Evolutionary conservation across 495 filamentous ascomycete species (phyloP), one percentile per base, ranked within the genome.

Genomic region (Penicillium goetzii): DNA sequence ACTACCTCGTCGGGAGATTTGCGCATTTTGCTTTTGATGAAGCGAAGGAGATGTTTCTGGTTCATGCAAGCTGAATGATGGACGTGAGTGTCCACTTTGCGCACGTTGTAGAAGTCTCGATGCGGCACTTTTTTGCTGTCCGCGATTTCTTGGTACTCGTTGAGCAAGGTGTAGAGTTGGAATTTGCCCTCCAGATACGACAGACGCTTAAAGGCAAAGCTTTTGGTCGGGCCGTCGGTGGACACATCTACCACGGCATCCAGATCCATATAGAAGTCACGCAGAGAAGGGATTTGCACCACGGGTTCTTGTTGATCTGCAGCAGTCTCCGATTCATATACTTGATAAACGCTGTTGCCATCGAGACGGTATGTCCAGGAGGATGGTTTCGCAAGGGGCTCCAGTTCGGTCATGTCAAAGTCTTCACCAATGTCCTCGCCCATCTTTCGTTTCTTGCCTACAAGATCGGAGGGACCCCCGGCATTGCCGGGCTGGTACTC

Each of bases 11-110:
- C 90, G 4, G 92, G 93, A 6, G 83, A 94, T 72, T 96, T 98
- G 83, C 97, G 97, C 90, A 99, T 97, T 77, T 97, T 98, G 80
- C 92, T 96, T 76, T 99, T 99, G 78, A 99, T 99, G 76, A 98
- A 99, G 41, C 95, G 90, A 62, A 99, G 82, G 45, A 99, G 80
- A 82, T 99, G 95, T 72, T 99, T 99, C 79, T 98, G 95, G 74
- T 98, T 99, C 95, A 99, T 99, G 74, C 96, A 98, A 41, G 95
- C 96, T 6, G 95, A 99, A 74, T 99, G 95, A 74, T 99, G 95
- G 62, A 99, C 95, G 82, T 99, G 95, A 15, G 95, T 99, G 75
- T 99, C 95, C 25, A 99, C 96, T 75, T 99, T 99, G 63, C 95
- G 85, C 54, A 99, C 95, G 71, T 99, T 99, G 79, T 99, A 99